Base-by-base conservation (phyloP, 495 filamentous ascomycete species). In the Halenospora varia region DNA sequence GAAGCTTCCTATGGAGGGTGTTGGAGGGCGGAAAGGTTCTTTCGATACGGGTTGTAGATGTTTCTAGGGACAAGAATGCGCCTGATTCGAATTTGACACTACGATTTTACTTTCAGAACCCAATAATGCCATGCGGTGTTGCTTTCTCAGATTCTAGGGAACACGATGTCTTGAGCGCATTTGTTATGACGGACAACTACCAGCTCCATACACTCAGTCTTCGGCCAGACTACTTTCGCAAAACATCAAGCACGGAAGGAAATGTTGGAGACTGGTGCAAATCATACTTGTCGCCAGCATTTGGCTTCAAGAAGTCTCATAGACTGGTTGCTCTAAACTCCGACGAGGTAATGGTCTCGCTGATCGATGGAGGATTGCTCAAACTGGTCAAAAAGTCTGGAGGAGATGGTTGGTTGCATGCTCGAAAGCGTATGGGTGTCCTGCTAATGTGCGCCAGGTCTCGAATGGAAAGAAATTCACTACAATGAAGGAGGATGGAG, bases 1-100 rank as follows among this genome's bases (percentile, higher is more conserved):
- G 89, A 62, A 87, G 80, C 66, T 92, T 97, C 62, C 78, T 96
- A 20, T 98, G 95, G 93, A 78, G 94, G 53, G 78, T 98, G 18
- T 72, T 97, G 59, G 86, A 95, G 66, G 84, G 87, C 64, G 84
- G 84, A 65, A 88, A 82, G 62, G 77, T 92, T 46, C 77, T 98
- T 52, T 90, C 92, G 68, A 77, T 98, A 51, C 87, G 89, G 69
- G 85, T 84, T 29, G 83, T 87, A 64, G 94, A 97, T 71, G 71
- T 97, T 56, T 86, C 81, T 35, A 93, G 88, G 68, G 77, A 83
- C 49, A 76, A 80, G 18, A 77, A 82, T 23, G 78, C 82, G 25
- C 71, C 77, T 48, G 78, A 82, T 62, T 87, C 91, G 65, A 86
- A 87, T 50, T 81, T 88, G 19, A 89, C 87, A 2, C 74, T 97